These are phyloP conservation scores for Arachis stenosperma DNA, from an alignment of 306 rosid species.

Conservation along the genomic window DNA sequence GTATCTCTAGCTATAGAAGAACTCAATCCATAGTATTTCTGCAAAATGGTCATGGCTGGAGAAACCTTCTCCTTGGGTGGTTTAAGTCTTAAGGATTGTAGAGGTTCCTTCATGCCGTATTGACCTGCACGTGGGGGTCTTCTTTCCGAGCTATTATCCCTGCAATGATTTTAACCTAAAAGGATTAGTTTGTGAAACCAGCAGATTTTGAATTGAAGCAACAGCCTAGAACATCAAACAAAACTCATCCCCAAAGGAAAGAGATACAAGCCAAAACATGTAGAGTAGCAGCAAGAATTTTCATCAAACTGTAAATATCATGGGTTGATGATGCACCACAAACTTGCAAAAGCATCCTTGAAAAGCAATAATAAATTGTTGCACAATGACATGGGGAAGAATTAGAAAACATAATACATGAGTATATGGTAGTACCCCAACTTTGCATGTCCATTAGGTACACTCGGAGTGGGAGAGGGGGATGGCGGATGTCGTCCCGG, in stretches of 20 bases:
- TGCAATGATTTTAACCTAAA: conserved; percentile 40
- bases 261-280: background rate
- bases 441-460: conserved; percentile 48
- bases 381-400: background rate
- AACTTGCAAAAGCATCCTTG: conserved; percentile 9
- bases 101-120: conserved; percentile 52
- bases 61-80: conserved; percentile 53
- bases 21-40: conserved; percentile 66
- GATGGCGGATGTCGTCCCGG: conserved; percentile 91
- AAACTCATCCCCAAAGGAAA: background rate
- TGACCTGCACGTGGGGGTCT: conserved; percentile 46
- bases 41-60: conserved; percentile 70
- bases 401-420: background rate
- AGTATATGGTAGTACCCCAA: conserved; percentile 46
- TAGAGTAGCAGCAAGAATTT: conserved; percentile 5
- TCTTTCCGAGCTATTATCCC: conserved; percentile 47
- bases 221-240: background rate
- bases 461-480: conserved; percentile 38
- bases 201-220: conserved; percentile 20
- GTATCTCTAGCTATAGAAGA: conserved; percentile 41
- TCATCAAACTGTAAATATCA: conserved; percentile 20
- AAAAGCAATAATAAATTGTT: background rate
- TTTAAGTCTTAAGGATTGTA: conserved; percentile 52
- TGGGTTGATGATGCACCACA: conserved; percentile 2
- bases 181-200: conserved; percentile 27